Evolutionary conservation across 169 alveolate genomes (phyloP), one percentile per base, ranked within the genome.

Genomic region (Eimeria sp.): DNA sequence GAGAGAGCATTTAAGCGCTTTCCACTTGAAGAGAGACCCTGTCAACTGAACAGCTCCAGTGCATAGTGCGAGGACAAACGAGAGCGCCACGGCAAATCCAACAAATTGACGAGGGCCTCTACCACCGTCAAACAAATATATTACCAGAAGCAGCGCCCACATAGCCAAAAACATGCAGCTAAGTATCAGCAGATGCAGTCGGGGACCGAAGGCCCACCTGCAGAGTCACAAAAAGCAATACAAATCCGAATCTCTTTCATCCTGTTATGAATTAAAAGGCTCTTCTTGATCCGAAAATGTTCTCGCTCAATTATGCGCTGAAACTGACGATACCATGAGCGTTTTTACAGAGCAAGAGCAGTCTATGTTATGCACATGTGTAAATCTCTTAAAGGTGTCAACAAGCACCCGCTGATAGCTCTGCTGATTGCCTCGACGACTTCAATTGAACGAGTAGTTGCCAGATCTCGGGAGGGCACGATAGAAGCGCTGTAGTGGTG

Each of bases 151-250:
- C 30, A 84, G 57, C 30, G 92, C 75, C 92, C 73, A 84, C 20
- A 84, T 61, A 27, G 92, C 92, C 78, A 84, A 84, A 54, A 84
- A 70, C 76, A 58, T n/a, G 18, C 49, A 84, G 25, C 61, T 70
- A 30, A 84, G 51, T 4, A 83, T 11, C 25, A 57, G 54, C 30
- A 51, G 57, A 30, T 83, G 91, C 45, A 83, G 34, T 30, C 91
- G 25, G 54, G 75, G 91, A 76, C 91, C 91, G 91, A n/a, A 83
- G 16, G 91, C 91, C 57, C 75, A 83, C 30, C 91, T 83, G 91
- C 10, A 34, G 54, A 57, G 49, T 58, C 72, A 83, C 27, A 30
- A 27, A 27, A 83, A 27, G 58, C 75, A 65, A 25, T 9, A 13
- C 7, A 9, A 6, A 65, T 65, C 34, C 18, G 75, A n/a, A 34